A percentile compares a stretch with the other conserved stretches of the same genome.
phyloP scores from a whole-genome alignment of 768 basidiomycete species.

The Tubosaeta brunneosetosa region DNA sequence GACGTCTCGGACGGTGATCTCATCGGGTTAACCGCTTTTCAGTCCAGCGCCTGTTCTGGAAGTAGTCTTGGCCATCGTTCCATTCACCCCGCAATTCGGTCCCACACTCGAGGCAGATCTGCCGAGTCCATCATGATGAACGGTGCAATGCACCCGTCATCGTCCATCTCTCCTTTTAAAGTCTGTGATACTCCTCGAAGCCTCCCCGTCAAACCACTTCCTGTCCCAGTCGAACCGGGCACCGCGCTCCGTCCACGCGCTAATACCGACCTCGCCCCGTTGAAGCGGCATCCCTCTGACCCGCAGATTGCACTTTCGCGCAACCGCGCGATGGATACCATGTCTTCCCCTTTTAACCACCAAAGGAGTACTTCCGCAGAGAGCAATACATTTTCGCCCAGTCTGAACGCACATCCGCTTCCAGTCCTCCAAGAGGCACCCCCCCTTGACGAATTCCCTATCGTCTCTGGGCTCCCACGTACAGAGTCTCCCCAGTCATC shows the following conservation, averaged over 20 bases:
- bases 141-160: not conserved
- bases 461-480: not conserved
- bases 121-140: not conserved
- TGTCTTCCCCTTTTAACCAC: not conserved
- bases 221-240: not conserved
- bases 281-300: slow-evolving; percentile 6
- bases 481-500: not conserved
- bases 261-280: slow-evolving; percentile 19
- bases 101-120: not conserved
- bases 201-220: slow-evolving; percentile 3
- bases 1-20: slow-evolving; percentile 57
- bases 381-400: not conserved
- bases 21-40: slow-evolving; percentile 46
- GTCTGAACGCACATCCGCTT: not conserved
- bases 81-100: slow-evolving; percentile 14
- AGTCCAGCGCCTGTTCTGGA: slow-evolving; percentile 47
- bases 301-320: slow-evolving; percentile 11
- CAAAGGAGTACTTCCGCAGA: slow-evolving; percentile 6
- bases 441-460: slow-evolving; percentile 2
- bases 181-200: not conserved
- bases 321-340: slow-evolving; percentile 10
- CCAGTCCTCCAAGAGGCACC: slow-evolving; percentile 2
- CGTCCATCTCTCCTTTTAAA: not conserved
- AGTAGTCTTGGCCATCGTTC: slow-evolving; percentile 43
- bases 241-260: slow-evolving; percentile 20